Conservation (phyloP, 768 basidiomycete species). For the Lanmaoa rubissima region DNA sequence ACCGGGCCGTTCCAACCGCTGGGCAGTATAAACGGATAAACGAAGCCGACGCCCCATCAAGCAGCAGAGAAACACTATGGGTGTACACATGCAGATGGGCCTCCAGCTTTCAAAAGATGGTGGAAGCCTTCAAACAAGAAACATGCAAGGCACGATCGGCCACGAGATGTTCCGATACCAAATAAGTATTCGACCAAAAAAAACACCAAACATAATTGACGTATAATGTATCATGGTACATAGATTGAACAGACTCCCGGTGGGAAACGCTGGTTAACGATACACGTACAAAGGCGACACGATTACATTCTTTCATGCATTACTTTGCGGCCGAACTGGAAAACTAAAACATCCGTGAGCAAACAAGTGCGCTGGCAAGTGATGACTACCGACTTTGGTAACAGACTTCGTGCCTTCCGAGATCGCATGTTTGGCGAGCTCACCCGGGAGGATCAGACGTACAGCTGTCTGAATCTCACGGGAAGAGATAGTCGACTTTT, state of each 20-base stretch:
- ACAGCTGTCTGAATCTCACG: slow-evolving; percentile 98
- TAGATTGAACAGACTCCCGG: slow-evolving; percentile 13
- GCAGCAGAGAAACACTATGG: too few species aligned
- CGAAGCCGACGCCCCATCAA: too few species aligned
- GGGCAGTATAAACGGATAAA: too few species aligned
- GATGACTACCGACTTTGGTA: slow-evolving; percentile 59
- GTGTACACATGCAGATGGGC: too few species aligned
- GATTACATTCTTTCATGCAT: slow-evolving; percentile 6
- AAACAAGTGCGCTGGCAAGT: background rate
- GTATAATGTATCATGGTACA: slow-evolving; percentile 23
- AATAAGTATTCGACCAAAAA: background rate
- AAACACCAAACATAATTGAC: slow-evolving; percentile 13
- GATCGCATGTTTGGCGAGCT: slow-evolving; percentile 71
- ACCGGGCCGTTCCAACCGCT: too few species aligned
- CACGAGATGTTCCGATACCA: background rate
- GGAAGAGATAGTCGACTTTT: slow-evolving; percentile 98
- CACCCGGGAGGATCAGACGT: slow-evolving; percentile 93
- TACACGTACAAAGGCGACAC: slow-evolving; percentile 20
- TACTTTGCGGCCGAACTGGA: slow-evolving; percentile 73
- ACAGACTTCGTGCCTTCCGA: slow-evolving; percentile 95
- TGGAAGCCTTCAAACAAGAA: too few species aligned
- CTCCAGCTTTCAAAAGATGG: too few species aligned
- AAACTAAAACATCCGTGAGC: slow-evolving; percentile 46
- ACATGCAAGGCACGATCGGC: too few species aligned
- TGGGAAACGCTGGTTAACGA: slow-evolving; percentile 26